Percentiles rank a stretch among this genome's conserved stretches.
phyloP scores from a whole-genome alignment of 2,329 filamentous ascomycete genomes.

The Venturia aucupariae region DNA sequence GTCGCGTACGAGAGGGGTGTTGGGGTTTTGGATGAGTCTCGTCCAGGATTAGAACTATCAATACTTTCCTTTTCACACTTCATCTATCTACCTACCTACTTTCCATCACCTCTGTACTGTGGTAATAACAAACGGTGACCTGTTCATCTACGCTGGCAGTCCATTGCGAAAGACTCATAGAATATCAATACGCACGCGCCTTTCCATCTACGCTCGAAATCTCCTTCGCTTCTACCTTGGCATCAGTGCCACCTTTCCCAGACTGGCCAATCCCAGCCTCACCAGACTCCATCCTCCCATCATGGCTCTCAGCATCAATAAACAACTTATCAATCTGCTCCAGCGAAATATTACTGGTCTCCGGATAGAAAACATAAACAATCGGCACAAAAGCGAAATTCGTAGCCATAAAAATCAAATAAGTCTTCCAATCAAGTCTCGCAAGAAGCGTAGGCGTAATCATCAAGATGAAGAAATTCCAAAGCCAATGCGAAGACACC shows the following conservation, averaged over 20 bases:
- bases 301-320: background rate
- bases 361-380: slow-evolving; percentile 40
- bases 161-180: too few species aligned
- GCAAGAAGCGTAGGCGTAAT: slow-evolving; percentile 20
- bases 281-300: background rate
- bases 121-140: too few species aligned
- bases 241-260: background rate
- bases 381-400: slow-evolving; percentile 36
- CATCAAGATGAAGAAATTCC: slow-evolving; percentile 29
- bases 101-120: too few species aligned
- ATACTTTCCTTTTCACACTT: too few species aligned
- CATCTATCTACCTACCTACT: too few species aligned
- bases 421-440: slow-evolving; percentile 20
- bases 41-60: too few species aligned
- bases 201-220: too few species aligned
- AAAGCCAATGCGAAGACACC: slow-evolving; percentile 39
- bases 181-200: too few species aligned
- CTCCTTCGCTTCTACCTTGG: too few species aligned
- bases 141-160: too few species aligned
- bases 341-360: slow-evolving; percentile 42
- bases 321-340: slow-evolving; percentile 41
- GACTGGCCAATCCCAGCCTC: background rate
- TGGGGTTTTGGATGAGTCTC: too few species aligned
- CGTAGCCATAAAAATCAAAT: slow-evolving; percentile 35
- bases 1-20: too few species aligned